Conservation (phyloP, 257 asterid species). For the Solanum ossicruentum region DNA sequence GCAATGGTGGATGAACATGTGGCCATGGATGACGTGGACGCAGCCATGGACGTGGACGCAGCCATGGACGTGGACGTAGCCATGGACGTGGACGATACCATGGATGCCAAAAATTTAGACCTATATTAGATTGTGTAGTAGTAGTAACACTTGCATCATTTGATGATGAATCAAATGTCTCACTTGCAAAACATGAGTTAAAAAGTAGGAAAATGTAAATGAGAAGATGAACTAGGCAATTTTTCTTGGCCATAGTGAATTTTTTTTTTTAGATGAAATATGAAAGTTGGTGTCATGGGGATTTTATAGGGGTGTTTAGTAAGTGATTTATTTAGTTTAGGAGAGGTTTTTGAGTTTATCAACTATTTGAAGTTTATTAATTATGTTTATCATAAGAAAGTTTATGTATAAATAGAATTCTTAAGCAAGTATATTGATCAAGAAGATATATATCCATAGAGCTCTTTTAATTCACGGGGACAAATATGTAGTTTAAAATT, state of each 20-base stretch:
- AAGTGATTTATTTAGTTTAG: not conserved
- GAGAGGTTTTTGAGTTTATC: not conserved
- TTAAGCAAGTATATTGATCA: not conserved
- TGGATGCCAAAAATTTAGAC: not conserved
- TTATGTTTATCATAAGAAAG: not conserved
- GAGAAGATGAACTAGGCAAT: not conserved
- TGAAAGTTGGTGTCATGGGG: not conserved
- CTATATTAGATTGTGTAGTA: not conserved
- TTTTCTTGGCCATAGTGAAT: not conserved
- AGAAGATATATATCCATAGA: not conserved
- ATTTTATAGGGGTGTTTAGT: not conserved
- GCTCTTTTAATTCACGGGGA: not conserved
- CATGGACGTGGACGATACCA: not conserved
- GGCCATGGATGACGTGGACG: not conserved
- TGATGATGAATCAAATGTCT: not conserved
- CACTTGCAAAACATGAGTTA: not conserved
- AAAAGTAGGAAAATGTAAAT: not conserved
- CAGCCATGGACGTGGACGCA: not conserved
- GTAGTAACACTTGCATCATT: not conserved
- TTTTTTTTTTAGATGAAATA: not conserved
- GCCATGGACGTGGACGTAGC: not conserved
- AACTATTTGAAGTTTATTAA: not conserved
- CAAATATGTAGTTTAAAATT: not conserved
- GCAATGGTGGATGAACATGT: no score
- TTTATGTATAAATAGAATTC: not conserved